These are phyloP conservation scores for Dicorynia guianensis DNA, from an alignment of 306 rosid genomes.

Conservation along the genomic window DNA sequence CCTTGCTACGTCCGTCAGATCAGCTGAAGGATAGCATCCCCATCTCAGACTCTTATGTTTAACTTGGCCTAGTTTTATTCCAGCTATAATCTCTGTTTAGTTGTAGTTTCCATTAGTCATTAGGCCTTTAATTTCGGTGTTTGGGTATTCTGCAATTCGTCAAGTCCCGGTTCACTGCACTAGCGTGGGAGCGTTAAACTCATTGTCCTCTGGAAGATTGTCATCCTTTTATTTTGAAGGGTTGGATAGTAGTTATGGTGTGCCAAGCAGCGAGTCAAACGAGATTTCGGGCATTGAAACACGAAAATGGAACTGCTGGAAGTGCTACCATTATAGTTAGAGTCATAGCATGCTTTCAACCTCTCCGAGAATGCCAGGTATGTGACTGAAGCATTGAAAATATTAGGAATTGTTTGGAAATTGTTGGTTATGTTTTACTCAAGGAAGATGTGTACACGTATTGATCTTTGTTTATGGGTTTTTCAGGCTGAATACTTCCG, in stretches of 20 bases:
- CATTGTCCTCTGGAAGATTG: conserved; percentile 50
- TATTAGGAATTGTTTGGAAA: background rate
- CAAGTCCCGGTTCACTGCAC: conserved; percentile 11
- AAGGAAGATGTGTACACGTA: background rate
- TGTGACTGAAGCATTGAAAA: conserved; percentile 9
- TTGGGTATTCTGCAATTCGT: conserved; percentile 31
- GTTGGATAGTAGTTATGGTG: conserved; percentile 92
- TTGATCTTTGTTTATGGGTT: conserved; percentile 35
- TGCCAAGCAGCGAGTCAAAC: conserved; percentile 99
- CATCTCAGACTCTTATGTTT: background rate
- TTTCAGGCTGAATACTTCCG: conserved; percentile 97
- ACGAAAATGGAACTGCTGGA: conserved; percentile 91
- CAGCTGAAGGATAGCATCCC: conserved; percentile 61
- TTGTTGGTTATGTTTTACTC: too few relatives aligned
- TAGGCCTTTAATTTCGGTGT: background rate
- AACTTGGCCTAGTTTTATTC: background rate
- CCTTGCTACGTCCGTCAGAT: conserved; percentile 97
- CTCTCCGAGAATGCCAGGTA: conserved; percentile 99
- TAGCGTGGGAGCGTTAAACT: conserved; percentile 25
- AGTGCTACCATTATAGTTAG: conserved; percentile 88
- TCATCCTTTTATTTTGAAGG: conserved; percentile 53
- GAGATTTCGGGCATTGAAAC: conserved; percentile 99
- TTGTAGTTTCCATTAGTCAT: conserved; percentile 16
- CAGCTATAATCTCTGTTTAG: background rate
- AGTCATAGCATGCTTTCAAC: conserved; percentile 95